Evolutionary conservation across 2,329 filamentous ascomycete genomes (phyloP).

Genomic region (Metarhizium album): DNA sequence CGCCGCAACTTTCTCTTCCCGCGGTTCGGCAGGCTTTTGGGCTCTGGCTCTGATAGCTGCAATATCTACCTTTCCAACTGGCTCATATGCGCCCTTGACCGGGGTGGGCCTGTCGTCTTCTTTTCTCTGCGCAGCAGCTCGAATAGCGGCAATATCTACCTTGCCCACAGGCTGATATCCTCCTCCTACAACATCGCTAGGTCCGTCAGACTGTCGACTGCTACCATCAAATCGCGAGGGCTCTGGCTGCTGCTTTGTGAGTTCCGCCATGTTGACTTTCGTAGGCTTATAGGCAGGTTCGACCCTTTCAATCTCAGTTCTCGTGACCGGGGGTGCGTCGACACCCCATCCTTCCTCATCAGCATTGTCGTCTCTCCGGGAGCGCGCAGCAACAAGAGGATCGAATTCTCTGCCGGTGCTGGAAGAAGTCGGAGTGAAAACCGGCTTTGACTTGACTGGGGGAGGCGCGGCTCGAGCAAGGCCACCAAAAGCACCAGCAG

Average conservation of each 20-base stretch:
- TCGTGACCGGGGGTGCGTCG: slow-evolving; percentile 83
- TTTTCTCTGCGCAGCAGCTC: slow-evolving; percentile 58
- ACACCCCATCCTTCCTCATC: slow-evolving; percentile 90
- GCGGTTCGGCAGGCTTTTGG: slow-evolving; percentile 48
- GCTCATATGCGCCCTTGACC: slow-evolving; percentile 90
- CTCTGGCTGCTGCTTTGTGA: slow-evolving; percentile 62
- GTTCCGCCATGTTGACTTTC: slow-evolving; percentile 83
- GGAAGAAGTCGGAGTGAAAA: slow-evolving; percentile 67
- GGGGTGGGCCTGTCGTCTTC: slow-evolving; percentile 71
- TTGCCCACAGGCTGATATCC: slow-evolving; percentile 92
- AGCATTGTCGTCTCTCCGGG: slow-evolving; percentile 46
- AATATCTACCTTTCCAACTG: slow-evolving; percentile 94
- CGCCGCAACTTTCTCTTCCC: slow-evolving; percentile 19
- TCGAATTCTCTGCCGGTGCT: slow-evolving; percentile 45
- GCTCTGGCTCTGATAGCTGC: slow-evolving; percentile 80
- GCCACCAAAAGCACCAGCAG: slow-evolving; percentile 50
- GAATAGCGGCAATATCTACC: slow-evolving; percentile 90
- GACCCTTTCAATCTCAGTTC: slow-evolving; percentile 84
- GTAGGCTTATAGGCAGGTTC: slow-evolving; percentile 88
- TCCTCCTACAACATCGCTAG: slow-evolving; percentile 63
- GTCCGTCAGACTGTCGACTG: slow-evolving; percentile 31
- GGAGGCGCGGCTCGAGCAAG: slow-evolving; percentile 47
- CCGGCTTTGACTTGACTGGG: slow-evolving; percentile 76
- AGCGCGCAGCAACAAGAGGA: slow-evolving; percentile 55
- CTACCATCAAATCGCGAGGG: slow-evolving; percentile 48